Evolutionary conservation across 306 rosid species (phyloP), one percentile per base, ranked within the genome.

Genomic region (Citrullus mucosospermus): DNA sequence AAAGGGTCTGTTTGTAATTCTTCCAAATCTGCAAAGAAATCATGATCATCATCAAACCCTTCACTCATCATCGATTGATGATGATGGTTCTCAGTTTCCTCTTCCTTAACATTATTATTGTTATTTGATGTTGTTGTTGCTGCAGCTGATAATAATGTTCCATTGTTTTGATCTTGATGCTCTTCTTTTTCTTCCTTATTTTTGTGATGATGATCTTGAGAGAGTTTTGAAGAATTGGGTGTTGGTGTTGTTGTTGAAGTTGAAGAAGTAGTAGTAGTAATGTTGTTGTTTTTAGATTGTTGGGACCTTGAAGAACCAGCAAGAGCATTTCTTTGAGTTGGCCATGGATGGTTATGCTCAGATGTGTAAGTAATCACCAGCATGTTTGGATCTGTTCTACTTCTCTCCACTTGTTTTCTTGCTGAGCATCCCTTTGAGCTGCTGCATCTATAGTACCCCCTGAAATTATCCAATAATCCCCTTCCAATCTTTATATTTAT

Each of bases 321-420:
- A 8, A 90, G 84, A 34, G 92, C 94, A 58, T 90, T 90, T 74
- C 92, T 86, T 48, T 86, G 90, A 48, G 92, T 90, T 56, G 94
- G 94, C 94, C 92, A 90, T 58, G 94, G 94, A 85, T 90, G 94
- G 56, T 90, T 90, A 80, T 90, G 94, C 78, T 90, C 94, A 17
- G 94, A 90, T 9, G 90, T 90, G 79, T 90, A 90, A 10, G 94
- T 90, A 6, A 90, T 90, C 9, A 90, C 94, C 72, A 90, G 71
- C 94, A 90, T 88, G 85, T 88, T 88, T 60, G 94, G 91, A 43
- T 90, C 94, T 20, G 89, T 86, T 41, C 94, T 80, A 80, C 91
- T 88, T 54, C 94, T 79, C 61, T 90, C 94, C n/a, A 90, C 94
- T 85, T 90, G 94, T 81, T 90, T 90, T 76, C 94, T 86, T 0